Base-by-base conservation (phyloP, 2,329 filamentous ascomycete species). In the Alternaria triticina region DNA sequence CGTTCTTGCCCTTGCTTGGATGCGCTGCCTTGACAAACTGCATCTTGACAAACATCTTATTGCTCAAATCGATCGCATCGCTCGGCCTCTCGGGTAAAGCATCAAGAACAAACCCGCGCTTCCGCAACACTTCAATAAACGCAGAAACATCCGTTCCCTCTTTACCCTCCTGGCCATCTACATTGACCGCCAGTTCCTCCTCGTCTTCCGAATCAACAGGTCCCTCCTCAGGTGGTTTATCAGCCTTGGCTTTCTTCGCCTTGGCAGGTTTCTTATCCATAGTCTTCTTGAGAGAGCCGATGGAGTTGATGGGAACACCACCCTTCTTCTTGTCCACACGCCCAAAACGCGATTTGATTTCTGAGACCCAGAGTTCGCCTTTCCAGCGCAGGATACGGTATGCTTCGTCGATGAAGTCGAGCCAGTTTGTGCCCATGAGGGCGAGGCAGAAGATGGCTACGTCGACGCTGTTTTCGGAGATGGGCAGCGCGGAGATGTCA, bases 21-120 rank as follows among this genome's bases (percentile, higher is more conserved):
- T 88, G 83, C 20, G 88, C 89, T n/a, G 87, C 89, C 83, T 98
- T 99, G 73, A 94, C 85, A 80, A 99, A 99, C 72, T 91, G 89
- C 93, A 99, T 95, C 82, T 91, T 93, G 70, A 98, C 95, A 83
- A 99, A 99, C 96, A 99, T 99, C 83, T 91, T 96, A 82, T 99
- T 99, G 59, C 87, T 88, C 74, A 96, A 83, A 82, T 99, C 94
- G 10, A 97, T 86, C 0, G 90, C 88, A 23, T 80, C 80, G 67
- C 83, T 86, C 71, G 86, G 87, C 9, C 88, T 88, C 71, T 91
- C 77, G 0, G 73, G 72, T 43, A 72, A 63, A 28, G 74, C 77
- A 59, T 81, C 91, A 28, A 97, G 85, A n/a, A 94, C 85, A 74
- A 99, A 97, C 0, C 96, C 96, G 20, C 94, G 86, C 70, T 90